Base-by-base conservation (phyloP, 495 filamentous ascomycete genomes). In the Podospora pseudopauciseta region DNA sequence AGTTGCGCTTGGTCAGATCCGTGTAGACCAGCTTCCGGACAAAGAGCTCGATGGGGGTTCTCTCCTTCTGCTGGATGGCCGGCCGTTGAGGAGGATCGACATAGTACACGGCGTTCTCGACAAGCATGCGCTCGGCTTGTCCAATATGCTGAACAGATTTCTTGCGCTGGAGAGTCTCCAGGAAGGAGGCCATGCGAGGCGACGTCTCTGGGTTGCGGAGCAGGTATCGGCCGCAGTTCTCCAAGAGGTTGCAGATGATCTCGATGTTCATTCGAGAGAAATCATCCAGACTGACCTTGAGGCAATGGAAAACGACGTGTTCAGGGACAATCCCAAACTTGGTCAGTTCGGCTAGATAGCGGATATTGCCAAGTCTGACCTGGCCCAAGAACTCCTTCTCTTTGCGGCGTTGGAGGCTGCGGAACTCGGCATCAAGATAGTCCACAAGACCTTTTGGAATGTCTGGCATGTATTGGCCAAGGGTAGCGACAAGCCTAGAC, bases 241-340 rank as follows among this genome's bases (percentile, higher is more conserved):
- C 95, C 7, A 99, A 84, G n/a, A 97, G 82, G 72, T 96, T 93
- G 72, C 94, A 94, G 70, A 98, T 96, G 72, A 99, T 97, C 77
- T 99, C 96, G 68, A 99, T 96, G 73, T 98, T 98, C 88, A 97
- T 96, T 70, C 94, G 87, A 9, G 96, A 97, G 71, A 99, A 98
- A 69, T 99, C 95, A 72, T 99, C 96, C 5, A 98, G 81, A 68
- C 95, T 95, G 72, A 99, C 94, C 77, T 96, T 98, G 68, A 99
- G 86, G 78, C 94, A 98, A 72, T 99, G 96, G 79, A 99, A 99
- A 67, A 98, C 95, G 71, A 98, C 94, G 76, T 99, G 95, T 78
- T 99, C 94, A 9, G 95, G 96, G 23, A 99, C 94, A 30, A 98
- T 92, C 55, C 95, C 94, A 75, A 98, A 99, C 73, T 99, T 99